Base-by-base conservation (phyloP, 768 basidiomycete species). In the Mycena indigotica region DNA sequence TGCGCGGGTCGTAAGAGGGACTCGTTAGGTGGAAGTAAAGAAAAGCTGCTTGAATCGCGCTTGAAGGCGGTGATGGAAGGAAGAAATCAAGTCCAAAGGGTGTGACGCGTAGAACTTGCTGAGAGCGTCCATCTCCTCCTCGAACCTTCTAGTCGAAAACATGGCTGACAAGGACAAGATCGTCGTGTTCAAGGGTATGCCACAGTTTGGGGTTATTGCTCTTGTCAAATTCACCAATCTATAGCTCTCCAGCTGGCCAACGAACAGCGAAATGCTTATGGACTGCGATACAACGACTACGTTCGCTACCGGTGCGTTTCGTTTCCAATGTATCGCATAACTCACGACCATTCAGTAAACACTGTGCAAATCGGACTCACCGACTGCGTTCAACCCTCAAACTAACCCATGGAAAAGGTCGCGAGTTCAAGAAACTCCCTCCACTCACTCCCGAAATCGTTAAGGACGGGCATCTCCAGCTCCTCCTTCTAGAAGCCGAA, bases 331-430 rank as follows among this genome's bases (percentile, higher is more conserved):
- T 28, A 29, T n/a, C 12, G 13, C 15, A 12, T 28, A 16, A 38
- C 52, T 32, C 46, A 32, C n/a, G 21, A 30, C 6, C 50, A n/a
- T 25, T 6, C 72, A 93, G 95, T 65, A 93, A 93, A 65, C 95
- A 98, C 67, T 96, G 94, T 69, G 86, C 89, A 5, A 93, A 94
- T 70, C 86, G 91, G 66, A 89, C 95, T 0, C 93, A 95, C 73
- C 86, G 92, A 49, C 77, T 97, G 38, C 85, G 95, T 61, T 92
- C 91, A 26, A 80, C 85, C 1, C 81, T 95, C 49, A 93, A 91
- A 68, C 83, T 87, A 77, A 91, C 90, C 17, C 91, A 95, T 65
- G 93, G 93, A 28, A 92, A 90, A 68, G 91, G 91, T 23, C 87
- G 87, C 64, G 91, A 93, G 46, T 98, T 93, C 80, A 96, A 93